Conservation (phyloP, 202 grass and related monocot genomes). For the Zizania palustris region DNA sequence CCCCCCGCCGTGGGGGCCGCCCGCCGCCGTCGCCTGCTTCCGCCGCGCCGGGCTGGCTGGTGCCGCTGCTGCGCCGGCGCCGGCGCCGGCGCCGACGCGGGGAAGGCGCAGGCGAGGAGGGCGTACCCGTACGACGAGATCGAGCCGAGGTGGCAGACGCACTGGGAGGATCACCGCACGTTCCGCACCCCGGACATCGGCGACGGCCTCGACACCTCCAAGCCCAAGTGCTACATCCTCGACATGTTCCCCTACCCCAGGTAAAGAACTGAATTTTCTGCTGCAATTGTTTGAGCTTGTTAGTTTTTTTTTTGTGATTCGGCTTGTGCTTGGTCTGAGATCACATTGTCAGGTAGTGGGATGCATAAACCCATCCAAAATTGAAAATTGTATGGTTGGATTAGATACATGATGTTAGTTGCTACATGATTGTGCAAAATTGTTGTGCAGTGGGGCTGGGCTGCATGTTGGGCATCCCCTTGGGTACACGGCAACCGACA, state of each 20-base stretch:
- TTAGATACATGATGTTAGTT: not conserved
- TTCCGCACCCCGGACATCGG: constrained; percentile 75
- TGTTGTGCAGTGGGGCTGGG: constrained; percentile 68
- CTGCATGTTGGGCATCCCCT: constrained; percentile 90
- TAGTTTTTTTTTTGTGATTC: too few species aligned
- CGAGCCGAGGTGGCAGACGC: constrained; percentile 83
- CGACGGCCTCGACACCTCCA: constrained; percentile 71
- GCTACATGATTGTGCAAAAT: not conserved
- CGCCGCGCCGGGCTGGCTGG: constrained; percentile 17
- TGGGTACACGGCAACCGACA: constrained; percentile 94
- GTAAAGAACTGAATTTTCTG: not conserved
- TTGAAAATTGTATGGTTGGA: not conserved
- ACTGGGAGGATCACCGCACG: constrained; percentile 82
- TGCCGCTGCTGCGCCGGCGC: constrained; percentile 41
- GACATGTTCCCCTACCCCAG: constrained; percentile 99
- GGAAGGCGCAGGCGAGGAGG: constrained; percentile 48
- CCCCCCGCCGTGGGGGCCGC: constrained; percentile 8
- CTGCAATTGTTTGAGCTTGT: not conserved
- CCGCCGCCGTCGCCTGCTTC: constrained; percentile 12
- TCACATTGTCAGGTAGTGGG: too few species aligned
- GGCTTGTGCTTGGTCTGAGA: not conserved
- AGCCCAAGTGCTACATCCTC: constrained; percentile 90
- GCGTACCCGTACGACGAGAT: constrained; percentile 87
- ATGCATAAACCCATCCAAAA: not conserved
- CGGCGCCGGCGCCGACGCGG: constrained; percentile 14